Conservation (phyloP, 352 stramenopile species). For the Pythium diclinum region DNA sequence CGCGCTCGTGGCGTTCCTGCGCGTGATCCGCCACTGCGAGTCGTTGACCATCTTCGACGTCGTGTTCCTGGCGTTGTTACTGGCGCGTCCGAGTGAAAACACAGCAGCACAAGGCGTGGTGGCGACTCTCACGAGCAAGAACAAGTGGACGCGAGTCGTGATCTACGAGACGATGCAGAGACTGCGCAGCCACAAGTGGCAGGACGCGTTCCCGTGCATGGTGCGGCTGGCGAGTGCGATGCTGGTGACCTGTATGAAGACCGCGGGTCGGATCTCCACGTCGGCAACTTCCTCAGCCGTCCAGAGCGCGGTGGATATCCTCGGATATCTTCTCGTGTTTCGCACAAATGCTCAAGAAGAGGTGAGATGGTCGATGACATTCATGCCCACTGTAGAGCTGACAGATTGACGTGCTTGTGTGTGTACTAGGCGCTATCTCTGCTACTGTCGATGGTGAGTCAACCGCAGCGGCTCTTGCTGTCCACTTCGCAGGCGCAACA, state of each 20-base stretch:
- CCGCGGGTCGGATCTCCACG: background rate
- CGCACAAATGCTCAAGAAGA: slow-evolving; percentile 42
- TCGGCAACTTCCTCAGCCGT: background rate
- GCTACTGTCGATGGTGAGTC: slow-evolving; percentile 64
- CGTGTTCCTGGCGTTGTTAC: slow-evolving; percentile 55
- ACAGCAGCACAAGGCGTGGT: slow-evolving; percentile 11
- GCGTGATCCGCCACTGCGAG: slow-evolving; percentile 43
- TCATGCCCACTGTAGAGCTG: slow-evolving; percentile 1
- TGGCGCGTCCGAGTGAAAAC: slow-evolving; percentile 63
- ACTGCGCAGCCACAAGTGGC: slow-evolving; percentile 21
- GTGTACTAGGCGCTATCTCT: slow-evolving; percentile 53
- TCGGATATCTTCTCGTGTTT: slow-evolving; percentile 20
- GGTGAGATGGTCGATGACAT: slow-evolving; percentile 26
- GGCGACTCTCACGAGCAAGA: slow-evolving; percentile 12
- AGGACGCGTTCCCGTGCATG: slow-evolving; percentile 15
- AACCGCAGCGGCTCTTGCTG: slow-evolving; percentile 54
- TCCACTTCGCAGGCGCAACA: slow-evolving; percentile 8
- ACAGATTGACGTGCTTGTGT: background rate
- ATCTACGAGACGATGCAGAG: slow-evolving; percentile 23
- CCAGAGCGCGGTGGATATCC: slow-evolving; percentile 20
- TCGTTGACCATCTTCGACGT: slow-evolving; percentile 56
- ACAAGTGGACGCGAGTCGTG: slow-evolving; percentile 8
- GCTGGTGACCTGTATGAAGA: slow-evolving; percentile 22
- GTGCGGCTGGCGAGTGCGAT: slow-evolving; percentile 22
- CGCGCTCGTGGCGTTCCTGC: slow-evolving; percentile 44